Base-by-base conservation (phyloP, 306 rosid genomes). In the Delonix regia region DNA sequence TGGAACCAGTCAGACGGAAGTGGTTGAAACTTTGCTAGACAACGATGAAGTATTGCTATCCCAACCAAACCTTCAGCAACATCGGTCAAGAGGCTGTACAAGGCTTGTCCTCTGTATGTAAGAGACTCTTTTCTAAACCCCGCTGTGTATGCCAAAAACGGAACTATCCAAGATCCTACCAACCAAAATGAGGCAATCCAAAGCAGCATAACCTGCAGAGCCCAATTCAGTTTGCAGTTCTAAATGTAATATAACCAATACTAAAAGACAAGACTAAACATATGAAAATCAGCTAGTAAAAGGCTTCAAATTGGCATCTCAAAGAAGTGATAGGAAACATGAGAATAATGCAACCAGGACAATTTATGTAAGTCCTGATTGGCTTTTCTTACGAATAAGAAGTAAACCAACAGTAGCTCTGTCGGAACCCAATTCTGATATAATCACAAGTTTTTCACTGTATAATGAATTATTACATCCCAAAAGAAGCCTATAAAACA, bases 141-240 rank as follows among this genome's bases (percentile, higher is more conserved):
- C 16, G 91, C 81, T 21, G 77, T 76, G 85, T 86, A 81, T 52
- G 89, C 87, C 77, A 89, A 74, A 44, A 86, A 81, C 42, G 89
- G 90, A 64, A 89, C 85, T 78, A 86, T 76, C 93, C 93, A 89
- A 78, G 93, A 86, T 52, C 90, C 90, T 78, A 85, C 78, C 4
- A 89, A 86, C 90, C 93, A 86, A 79, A 85, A 89, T 64, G 90
- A 86, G 70, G 89, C 81, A 68, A 88, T 85, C 91, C 89, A 88
- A 30, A 88, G 89, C 39, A 88, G 87, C 87, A 83, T 88, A 78
- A 88, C 91, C 91, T 88, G 86, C 84, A 83, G 73, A 75, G 78
- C 49, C 61, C 79, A 72, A 75, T 70, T 81, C 77, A 83, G 81
- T 76, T 75, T 47, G 66, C 53, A 76, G 53, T 60, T 69, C 74